Conservation (phyloP, 148 eudicot species). For the Diospyros lotus region DNA sequence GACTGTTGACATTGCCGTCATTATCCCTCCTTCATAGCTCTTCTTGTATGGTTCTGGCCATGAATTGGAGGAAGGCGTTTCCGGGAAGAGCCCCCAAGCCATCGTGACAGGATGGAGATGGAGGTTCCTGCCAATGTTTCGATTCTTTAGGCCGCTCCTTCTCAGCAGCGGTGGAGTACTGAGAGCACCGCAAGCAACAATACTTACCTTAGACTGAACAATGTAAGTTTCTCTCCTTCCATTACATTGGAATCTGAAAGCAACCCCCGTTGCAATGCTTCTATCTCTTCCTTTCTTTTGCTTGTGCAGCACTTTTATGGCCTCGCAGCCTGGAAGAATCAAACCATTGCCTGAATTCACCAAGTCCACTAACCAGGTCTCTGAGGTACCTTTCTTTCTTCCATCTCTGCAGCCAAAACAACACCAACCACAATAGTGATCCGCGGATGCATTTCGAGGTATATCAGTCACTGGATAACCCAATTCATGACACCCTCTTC, state of each 20-base stretch:
- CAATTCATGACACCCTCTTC: constrained; percentile 62
- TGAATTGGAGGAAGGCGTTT: neutral
- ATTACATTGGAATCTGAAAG: constrained; percentile 25
- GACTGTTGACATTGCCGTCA: constrained; percentile 66
- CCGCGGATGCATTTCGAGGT: constrained; percentile 45
- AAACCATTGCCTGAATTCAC: constrained; percentile 60
- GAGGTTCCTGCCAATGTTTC: constrained; percentile 52
- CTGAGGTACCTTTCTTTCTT: constrained; percentile 53
- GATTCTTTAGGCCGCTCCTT: constrained; percentile 57
- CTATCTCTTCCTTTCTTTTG: constrained; percentile 24
- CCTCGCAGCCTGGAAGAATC: constrained; percentile 46
- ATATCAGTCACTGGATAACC: constrained; percentile 50
- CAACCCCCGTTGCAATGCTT: constrained; percentile 45
- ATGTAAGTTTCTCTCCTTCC: constrained; percentile 28
- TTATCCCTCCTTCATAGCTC: constrained; percentile 72
- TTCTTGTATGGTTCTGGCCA: constrained; percentile 47
- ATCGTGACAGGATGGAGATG: constrained; percentile 71
- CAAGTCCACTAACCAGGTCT: constrained; percentile 73
- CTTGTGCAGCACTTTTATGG: constrained; percentile 27
- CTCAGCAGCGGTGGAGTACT: constrained; percentile 53
- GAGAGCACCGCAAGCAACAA: constrained; percentile 70
- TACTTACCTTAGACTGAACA: constrained; percentile 50
- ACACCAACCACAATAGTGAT: constrained; percentile 89
- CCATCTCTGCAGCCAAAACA: constrained; percentile 80
- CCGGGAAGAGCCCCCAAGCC: constrained; percentile 78